phyloP scores from a whole-genome alignment of 441 rosid species.

The Breynia disticha region DNA sequence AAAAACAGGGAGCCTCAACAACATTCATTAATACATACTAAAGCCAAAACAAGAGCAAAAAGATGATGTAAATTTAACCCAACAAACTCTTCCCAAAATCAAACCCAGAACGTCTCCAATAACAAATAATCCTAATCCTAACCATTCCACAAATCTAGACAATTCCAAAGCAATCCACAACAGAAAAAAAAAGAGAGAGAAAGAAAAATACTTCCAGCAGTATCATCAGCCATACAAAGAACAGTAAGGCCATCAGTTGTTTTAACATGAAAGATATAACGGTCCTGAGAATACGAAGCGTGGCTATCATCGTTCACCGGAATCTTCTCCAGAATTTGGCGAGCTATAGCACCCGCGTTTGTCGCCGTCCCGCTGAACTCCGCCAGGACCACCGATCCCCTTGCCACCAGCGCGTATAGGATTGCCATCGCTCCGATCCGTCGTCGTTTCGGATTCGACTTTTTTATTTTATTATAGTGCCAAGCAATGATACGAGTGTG shows the following conservation, averaged over 20 bases:
- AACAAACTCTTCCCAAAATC: no score
- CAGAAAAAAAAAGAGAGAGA: neutral
- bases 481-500: no score
- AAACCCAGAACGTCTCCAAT: neutral
- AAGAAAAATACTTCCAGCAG: constrained; percentile 53
- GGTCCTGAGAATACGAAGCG: constrained; percentile 83
- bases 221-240: constrained; percentile 96
- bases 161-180: no score
- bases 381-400: constrained; percentile 79
- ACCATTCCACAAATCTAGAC: no score
- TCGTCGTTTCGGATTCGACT: no score
- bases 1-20: no score
- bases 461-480: no score
- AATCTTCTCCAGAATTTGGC: constrained; percentile 69
- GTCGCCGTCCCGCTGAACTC: constrained; percentile 75
- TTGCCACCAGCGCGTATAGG: constrained; percentile 72
- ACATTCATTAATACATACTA: no score
- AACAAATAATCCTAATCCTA: no score
- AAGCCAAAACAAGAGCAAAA: no score
- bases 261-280: constrained; percentile 77
- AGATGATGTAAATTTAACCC: no score
- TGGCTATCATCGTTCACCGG: constrained; percentile 66
- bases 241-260: constrained; percentile 94
- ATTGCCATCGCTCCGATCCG: constrained; percentile 53
- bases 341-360: constrained; percentile 68